These are phyloP conservation scores for Raphidocelis subcapitata DNA, from an alignment of 139 green algal species.

Conservation along the genomic window DNA sequence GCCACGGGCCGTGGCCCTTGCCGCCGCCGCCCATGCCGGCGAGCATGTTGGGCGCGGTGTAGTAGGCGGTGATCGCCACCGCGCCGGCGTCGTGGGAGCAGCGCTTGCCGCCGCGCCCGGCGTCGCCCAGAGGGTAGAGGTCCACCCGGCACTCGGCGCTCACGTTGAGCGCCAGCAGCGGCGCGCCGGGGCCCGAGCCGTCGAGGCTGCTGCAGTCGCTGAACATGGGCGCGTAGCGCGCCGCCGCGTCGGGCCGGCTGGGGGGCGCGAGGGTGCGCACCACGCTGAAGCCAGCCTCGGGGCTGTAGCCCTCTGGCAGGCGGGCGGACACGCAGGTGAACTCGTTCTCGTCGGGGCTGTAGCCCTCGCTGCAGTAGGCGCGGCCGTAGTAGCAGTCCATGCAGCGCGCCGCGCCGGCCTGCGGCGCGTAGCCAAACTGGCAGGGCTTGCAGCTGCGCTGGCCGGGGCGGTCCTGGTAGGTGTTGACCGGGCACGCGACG, in stretches of 20 bases:
- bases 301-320: constrained; percentile 18
- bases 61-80: constrained; percentile 15
- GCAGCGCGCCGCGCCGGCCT: constrained; percentile 23
- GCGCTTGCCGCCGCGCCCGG: constrained; percentile 9
- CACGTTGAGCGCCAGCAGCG: constrained; percentile 22
- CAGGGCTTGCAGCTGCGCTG: constrained; percentile 19
- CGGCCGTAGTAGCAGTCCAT: constrained; percentile 34
- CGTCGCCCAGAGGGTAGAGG: constrained; percentile 22
- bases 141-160: constrained; percentile 27
- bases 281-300: constrained; percentile 18
- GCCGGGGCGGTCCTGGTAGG: constrained; percentile 18
- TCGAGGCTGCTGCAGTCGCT: constrained; percentile 19
- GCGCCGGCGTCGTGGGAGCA: constrained; percentile 18
- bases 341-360: constrained; percentile 16
- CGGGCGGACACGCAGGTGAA: constrained; percentile 25
- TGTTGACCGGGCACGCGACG: neutral
- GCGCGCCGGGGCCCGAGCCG: neutral
- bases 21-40: constrained; percentile 6
- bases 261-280: constrained; percentile 17
- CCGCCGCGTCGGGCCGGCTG: neutral
- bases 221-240: constrained; percentile 25
- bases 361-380: constrained; percentile 30
- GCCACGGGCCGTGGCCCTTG: neutral
- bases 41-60: constrained; percentile 28
- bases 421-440: constrained; percentile 27